Evolutionary conservation across 2,329 filamentous ascomycete species (phyloP).

Genomic region (Thielaviopsis populi): DNA sequence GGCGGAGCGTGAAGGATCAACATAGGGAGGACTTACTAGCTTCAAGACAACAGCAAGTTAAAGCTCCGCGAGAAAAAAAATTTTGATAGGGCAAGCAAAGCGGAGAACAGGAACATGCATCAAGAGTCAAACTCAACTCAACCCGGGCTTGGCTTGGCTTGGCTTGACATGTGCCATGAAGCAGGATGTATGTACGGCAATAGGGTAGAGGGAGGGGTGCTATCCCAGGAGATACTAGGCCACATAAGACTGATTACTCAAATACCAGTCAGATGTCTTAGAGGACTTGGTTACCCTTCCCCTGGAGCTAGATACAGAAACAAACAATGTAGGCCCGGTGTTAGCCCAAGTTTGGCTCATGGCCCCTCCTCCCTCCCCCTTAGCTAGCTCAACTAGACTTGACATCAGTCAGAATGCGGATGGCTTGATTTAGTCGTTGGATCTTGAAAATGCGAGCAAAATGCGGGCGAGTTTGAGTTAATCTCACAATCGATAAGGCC

Average conservation of each 20-base stretch:
- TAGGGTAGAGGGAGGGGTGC: background rate
- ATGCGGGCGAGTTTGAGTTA: background rate
- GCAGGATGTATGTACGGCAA: background rate
- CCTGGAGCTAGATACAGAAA: background rate
- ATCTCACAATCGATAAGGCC: too few species aligned
- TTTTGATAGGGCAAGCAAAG: background rate
- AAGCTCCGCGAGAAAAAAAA: background rate
- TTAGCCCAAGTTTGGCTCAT: background rate
- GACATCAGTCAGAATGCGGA: background rate
- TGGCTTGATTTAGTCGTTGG: background rate
- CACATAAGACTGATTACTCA: background rate
- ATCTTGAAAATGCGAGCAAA: background rate
- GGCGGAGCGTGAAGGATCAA: background rate
- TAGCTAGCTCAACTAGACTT: background rate
- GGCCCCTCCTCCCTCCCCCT: background rate
- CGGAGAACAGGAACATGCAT: background rate
- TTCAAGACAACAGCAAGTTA: background rate
- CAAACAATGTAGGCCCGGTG: background rate
- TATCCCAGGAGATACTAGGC: background rate
- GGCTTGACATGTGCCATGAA: background rate
- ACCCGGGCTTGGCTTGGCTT: background rate
- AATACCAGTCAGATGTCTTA: background rate
- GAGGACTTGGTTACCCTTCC: background rate
- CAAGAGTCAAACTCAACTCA: background rate
- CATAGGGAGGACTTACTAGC: background rate